Evolutionary conservation across 441 rosid genomes (phyloP).

Genomic region (Euphorbia schlechtendalii): DNA sequence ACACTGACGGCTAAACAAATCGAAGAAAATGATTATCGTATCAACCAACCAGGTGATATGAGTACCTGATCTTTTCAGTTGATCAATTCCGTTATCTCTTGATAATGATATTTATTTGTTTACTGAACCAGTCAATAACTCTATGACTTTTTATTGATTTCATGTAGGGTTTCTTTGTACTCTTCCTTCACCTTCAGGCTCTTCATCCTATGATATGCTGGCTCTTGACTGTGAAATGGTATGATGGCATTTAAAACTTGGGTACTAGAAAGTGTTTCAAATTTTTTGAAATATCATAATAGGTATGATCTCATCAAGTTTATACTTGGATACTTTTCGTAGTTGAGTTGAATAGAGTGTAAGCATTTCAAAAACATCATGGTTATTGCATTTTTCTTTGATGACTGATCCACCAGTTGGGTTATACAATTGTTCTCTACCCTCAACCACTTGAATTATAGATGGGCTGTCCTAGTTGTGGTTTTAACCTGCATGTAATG

Average conservation of each 20-base stretch:
- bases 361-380: neutral
- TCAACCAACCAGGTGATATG: slow-evolving; percentile 48
- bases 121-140: slow-evolving; percentile 16
- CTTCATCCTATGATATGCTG: slow-evolving; percentile 46
- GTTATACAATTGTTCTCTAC: neutral
- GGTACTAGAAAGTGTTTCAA: slow-evolving; percentile 1
- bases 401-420: neutral
- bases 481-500: neutral
- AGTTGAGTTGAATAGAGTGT: neutral
- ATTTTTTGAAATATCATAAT: neutral
- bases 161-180: slow-evolving; percentile 60
- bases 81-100: neutral
- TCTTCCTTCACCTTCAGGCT: slow-evolving; percentile 58
- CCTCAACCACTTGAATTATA: neutral
- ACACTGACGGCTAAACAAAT: slow-evolving; percentile 66
- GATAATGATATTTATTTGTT: neutral
- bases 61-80: slow-evolving; percentile 4
- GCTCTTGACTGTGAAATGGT: slow-evolving; percentile 99
- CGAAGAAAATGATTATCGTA: slow-evolving; percentile 73
- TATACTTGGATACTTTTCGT: neutral
- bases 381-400: neutral
- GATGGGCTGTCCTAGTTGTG: neutral
- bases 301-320: neutral
- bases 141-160: slow-evolving; percentile 18
- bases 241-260: slow-evolving; percentile 21